These are phyloP conservation scores for Cystobasidium onofrii DNA, from an alignment of 768 basidiomycete species.

Conservation along the genomic window DNA sequence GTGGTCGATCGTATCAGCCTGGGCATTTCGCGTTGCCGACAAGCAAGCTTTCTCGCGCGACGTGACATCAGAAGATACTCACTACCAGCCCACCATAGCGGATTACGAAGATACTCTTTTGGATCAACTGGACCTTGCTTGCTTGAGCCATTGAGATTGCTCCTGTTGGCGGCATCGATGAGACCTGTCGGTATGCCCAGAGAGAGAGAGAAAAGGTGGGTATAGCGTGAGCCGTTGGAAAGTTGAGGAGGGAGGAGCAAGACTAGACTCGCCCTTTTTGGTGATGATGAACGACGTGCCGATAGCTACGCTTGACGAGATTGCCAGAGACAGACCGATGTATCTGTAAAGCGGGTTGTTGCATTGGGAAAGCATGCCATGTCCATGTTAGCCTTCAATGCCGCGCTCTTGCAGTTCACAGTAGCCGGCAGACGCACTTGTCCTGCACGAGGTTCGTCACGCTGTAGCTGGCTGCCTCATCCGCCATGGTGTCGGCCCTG, in stretches of 20 bases:
- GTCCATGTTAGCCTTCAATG: not conserved
- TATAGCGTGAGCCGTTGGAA: not conserved
- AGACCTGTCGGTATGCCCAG: conserved; percentile 54
- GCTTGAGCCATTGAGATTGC: conserved; percentile 63
- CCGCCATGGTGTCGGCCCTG: not conserved
- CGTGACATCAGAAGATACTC: not conserved
- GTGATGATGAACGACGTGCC: conserved; percentile 97
- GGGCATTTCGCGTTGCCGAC: not conserved
- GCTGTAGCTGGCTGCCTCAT: conserved; percentile 9
- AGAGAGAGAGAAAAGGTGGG: not conserved
- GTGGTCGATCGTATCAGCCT: conserved; percentile 7
- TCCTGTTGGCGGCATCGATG: conserved; percentile 68
- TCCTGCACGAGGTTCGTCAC: conserved; percentile 6
- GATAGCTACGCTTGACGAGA: conserved; percentile 75
- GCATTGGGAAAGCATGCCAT: not conserved
- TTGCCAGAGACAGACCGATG: conserved; percentile 79
- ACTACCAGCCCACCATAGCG: conserved; percentile 30
- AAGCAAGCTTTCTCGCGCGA: not conserved
- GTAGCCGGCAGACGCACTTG: not conserved
- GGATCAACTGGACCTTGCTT: conserved; percentile 24
- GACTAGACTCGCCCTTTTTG: conserved; percentile 65
- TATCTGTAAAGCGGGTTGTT: conserved; percentile 19
- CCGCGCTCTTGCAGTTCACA: not conserved
- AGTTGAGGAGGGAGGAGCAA: not conserved
- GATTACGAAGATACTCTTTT: conserved; percentile 25